Conservation (phyloP, 306 rosid species). For the Cucurbita pepo region DNA sequence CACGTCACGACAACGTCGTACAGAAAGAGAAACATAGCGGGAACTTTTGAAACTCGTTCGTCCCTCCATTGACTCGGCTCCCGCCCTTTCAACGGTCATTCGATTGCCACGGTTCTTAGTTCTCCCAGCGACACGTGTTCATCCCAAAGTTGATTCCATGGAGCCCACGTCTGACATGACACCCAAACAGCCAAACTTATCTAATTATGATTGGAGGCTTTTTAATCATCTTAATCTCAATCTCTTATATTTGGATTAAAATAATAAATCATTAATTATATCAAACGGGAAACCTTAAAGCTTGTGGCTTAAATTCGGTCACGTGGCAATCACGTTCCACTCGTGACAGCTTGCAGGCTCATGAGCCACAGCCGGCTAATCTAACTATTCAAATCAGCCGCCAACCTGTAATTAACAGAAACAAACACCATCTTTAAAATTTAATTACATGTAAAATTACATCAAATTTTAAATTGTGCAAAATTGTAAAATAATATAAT, state of each 20-base stretch:
- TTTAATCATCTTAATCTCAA: not conserved
- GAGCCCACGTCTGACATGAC: not conserved
- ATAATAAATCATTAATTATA: not conserved
- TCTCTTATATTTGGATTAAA: not conserved
- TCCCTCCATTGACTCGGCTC: not conserved
- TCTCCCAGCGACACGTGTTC: not conserved
- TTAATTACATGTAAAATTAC: too few species aligned
- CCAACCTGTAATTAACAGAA: not conserved
- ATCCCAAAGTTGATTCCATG: not conserved
- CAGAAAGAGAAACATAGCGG: conserved; percentile 22
- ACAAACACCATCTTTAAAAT: too few species aligned
- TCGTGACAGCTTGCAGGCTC: conserved; percentile 3
- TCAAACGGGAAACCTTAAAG: not conserved
- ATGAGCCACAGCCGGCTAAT: not conserved
- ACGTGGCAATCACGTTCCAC: conserved; percentile 13
- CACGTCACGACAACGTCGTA: not conserved
- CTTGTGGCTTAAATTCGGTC: conserved; percentile 9
- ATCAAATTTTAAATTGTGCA: too few species aligned
- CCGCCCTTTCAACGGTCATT: not conserved
- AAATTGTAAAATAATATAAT: not conserved
- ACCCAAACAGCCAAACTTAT: not conserved
- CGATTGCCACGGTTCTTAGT: not conserved
- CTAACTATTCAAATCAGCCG: not conserved
- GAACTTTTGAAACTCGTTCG: conserved; percentile 34
- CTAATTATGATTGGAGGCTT: not conserved